Conservation (phyloP, 306 rosid genomes). For the Nissolia schottii region DNA sequence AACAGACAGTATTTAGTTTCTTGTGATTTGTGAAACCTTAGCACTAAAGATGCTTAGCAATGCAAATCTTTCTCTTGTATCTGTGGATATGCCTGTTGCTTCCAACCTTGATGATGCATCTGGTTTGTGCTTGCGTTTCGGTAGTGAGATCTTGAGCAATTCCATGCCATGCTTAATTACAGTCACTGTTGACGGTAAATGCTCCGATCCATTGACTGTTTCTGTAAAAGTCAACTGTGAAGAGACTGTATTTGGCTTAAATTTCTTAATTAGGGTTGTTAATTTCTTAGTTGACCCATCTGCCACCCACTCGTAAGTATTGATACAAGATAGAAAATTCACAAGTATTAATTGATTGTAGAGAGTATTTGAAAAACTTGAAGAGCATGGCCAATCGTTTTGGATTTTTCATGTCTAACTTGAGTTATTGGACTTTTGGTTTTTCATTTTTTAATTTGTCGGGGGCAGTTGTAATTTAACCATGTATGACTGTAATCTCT, state of each 20-base stretch:
- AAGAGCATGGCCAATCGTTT: conserved; percentile 1
- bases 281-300: conserved; percentile 66
- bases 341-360: conserved; percentile 6
- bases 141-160: conserved; percentile 75
- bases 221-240: conserved; percentile 83
- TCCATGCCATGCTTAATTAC: conserved; percentile 75
- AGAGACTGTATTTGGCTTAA: conserved; percentile 92
- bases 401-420: neutral
- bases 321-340: conserved; percentile 14
- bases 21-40: conserved; percentile 66
- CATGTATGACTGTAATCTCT: neutral
- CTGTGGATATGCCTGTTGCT: conserved; percentile 79
- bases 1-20: conserved; percentile 29
- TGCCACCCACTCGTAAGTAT: conserved; percentile 29
- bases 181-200: conserved; percentile 74
- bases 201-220: conserved; percentile 65
- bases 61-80: conserved; percentile 70
- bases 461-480: neutral
- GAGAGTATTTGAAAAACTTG: neutral
- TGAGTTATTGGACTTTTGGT: neutral
- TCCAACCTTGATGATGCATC: conserved; percentile 79
- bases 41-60: conserved; percentile 82
- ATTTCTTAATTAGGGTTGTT: conserved; percentile 79
- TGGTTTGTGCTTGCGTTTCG: conserved; percentile 83
- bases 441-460: neutral